Base-by-base conservation (phyloP, 345 rosid species). In the Orychophragmus violaceus region DNA sequence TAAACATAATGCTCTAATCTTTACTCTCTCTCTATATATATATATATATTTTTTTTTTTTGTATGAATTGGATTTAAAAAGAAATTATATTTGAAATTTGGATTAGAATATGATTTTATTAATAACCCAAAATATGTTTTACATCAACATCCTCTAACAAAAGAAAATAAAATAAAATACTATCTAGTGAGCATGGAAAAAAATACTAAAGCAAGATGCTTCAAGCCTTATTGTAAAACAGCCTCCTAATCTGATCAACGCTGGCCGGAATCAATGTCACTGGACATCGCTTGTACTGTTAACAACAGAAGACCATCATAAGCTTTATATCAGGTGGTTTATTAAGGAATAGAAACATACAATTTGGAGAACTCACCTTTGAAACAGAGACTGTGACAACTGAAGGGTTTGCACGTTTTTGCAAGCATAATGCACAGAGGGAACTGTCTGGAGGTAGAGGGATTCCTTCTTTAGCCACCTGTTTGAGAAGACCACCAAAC, bases 351-450 rank as follows among this genome's bases (percentile, higher is more conserved):
- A 67, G 5, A 42, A 21, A 50, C 5, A 17, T 11, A 18, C 8
- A 13, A 8, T 35, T 48, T 54, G 52, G 74, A 77, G 53, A 59
- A 66, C 82, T 81, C 27, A 94, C 99, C 96, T 91, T 96, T 30
- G 93, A 75, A 56, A 88, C 76, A 0, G 97, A 94, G 73, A 83
- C 82, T 8, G 93, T 91, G 65, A 94, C 95, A 35, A 81, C 96
- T 21, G 99, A 90, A 24, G 99, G 99, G 74, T 94, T 94, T 62
- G 86, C 96, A 23, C 97, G 96, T 80, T 87, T 91, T 78, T 91
- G 96, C 28, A 93, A 78, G 83, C 99, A 94, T 71, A 91, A 77
- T 8, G 99, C 96, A 51, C 99, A 94, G 64, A 87, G 68, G 29
- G 88, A 81, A 83, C 84, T 83, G 80, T 94, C 85, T 0, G 82